Conservation (phyloP, 371 early-diverging fungal species). For the Apophysomyces ossiformis region DNA sequence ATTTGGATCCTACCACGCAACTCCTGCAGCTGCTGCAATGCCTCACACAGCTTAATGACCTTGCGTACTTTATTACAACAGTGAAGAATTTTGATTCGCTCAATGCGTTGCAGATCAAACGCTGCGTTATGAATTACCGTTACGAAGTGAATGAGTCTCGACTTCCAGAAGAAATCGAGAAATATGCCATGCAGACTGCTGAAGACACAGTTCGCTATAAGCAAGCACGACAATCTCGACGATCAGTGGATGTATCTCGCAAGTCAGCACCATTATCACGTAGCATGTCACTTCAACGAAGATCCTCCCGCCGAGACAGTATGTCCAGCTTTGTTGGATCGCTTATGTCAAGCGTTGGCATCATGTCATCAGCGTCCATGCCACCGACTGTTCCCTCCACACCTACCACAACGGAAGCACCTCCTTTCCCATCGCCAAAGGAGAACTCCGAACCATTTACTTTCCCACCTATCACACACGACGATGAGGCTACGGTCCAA, state of each 20-base stretch:
- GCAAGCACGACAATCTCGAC: slow-evolving; percentile 51
- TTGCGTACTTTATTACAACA: slow-evolving; percentile 74
- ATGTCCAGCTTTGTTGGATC: slow-evolving; percentile 36
- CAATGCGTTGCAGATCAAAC: slow-evolving; percentile 73
- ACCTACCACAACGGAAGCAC: slow-evolving; percentile 22
- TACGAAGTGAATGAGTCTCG: slow-evolving; percentile 85
- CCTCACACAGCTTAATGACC: slow-evolving; percentile 66
- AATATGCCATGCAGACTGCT: slow-evolving; percentile 71
- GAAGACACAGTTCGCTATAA: slow-evolving; percentile 62
- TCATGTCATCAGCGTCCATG: slow-evolving; percentile 28
- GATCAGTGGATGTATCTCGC: slow-evolving; percentile 42
- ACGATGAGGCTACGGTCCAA: neutral
- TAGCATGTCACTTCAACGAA: slow-evolving; percentile 30
- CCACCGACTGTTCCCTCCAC: slow-evolving; percentile 24
- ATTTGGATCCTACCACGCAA: slow-evolving; percentile 71
- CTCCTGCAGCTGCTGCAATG: slow-evolving; percentile 84
- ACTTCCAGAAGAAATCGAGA: slow-evolving; percentile 72
- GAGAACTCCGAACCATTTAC: slow-evolving; percentile 12
- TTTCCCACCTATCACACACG: slow-evolving; percentile 10
- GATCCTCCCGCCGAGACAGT: slow-evolving; percentile 38
- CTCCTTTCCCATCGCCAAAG: slow-evolving; percentile 8
- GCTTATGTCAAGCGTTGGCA: slow-evolving; percentile 28
- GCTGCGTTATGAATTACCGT: slow-evolving; percentile 78
- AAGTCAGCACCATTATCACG: slow-evolving; percentile 15
- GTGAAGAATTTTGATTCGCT: slow-evolving; percentile 64